Conservation (phyloP, 768 basidiomycete species). For the Psilocybe sp. region DNA sequence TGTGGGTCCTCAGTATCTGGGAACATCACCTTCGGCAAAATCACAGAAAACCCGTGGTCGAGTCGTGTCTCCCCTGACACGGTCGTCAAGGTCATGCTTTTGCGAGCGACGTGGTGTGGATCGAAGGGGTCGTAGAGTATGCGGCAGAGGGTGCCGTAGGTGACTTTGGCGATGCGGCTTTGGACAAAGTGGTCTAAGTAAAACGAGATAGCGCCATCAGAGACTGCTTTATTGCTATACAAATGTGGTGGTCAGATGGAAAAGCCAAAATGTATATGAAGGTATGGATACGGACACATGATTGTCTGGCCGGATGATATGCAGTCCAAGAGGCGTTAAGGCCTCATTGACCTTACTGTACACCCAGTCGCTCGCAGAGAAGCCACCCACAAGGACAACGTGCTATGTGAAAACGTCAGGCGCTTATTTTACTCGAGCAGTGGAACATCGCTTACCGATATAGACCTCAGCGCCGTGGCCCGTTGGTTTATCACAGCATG, state of each 20-base stretch:
- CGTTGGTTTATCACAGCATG: constrained; percentile 23
- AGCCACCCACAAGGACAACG: constrained; percentile 45
- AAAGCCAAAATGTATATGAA: neutral
- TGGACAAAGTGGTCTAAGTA: constrained; percentile 23
- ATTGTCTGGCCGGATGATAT: constrained; percentile 46
- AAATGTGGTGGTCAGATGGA: neutral
- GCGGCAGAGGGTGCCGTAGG: constrained; percentile 8
- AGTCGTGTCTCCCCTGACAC: constrained; percentile 30
- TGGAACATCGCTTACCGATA: constrained; percentile 21
- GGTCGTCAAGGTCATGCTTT: constrained; percentile 20
- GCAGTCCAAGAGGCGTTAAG: constrained; percentile 34
- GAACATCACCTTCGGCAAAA: constrained; percentile 31
- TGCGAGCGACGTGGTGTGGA: constrained; percentile 36
- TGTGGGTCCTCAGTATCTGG: constrained; percentile 1
- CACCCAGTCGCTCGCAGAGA: constrained; percentile 55
- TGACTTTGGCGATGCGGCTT: constrained; percentile 15
- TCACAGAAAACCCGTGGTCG: constrained; percentile 31
- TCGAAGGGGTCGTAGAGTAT: constrained; percentile 20
- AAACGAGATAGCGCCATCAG: constrained; percentile 20
- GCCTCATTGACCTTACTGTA: constrained; percentile 35
- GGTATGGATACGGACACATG: constrained; percentile 39
- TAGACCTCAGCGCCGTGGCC: constrained; percentile 16
- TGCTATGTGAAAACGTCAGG: neutral
- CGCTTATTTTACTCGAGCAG: neutral
- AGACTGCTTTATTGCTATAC: constrained; percentile 20